These are phyloP conservation scores for Sphagnum tenellum DNA, from an alignment of 225 moss, liverwort and hornwort species.

Conservation along the genomic window DNA sequence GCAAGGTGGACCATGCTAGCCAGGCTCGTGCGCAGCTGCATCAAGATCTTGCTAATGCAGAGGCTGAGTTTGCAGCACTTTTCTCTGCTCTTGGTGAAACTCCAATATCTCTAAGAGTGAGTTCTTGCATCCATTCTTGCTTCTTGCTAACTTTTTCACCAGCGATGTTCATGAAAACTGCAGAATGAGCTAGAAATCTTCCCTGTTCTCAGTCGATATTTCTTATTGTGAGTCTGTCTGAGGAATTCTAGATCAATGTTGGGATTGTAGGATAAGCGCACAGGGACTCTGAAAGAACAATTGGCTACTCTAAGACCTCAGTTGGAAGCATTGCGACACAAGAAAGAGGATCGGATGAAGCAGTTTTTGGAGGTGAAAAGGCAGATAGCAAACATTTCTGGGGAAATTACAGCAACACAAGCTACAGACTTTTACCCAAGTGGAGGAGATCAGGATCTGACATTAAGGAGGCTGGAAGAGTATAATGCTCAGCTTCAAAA, in stretches of 20 bases:
- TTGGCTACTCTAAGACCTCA: constrained; percentile 45
- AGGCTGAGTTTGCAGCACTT: constrained; percentile 71
- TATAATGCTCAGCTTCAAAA: constrained; percentile 54
- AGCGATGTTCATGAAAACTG: no score
- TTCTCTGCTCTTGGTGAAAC: constrained; percentile 83
- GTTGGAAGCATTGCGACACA: constrained; percentile 44
- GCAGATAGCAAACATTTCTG: constrained; percentile 46
- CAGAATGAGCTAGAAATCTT: no score
- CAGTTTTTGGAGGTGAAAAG: constrained; percentile 49
- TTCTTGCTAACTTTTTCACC: no score
- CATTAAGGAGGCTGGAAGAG: constrained; percentile 46
- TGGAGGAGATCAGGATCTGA: constrained; percentile 29
- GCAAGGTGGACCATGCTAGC: constrained; percentile 85
- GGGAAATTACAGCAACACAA: constrained; percentile 38
- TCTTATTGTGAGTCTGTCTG: no score
- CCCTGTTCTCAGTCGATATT: no score
- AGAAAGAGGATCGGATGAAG: constrained; percentile 44
- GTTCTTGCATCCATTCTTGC: no score
- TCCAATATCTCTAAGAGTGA: no score
- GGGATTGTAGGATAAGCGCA: constrained; percentile 30
- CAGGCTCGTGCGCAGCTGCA: constrained; percentile 76
- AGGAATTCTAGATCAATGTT: neutral
- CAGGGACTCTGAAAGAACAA: constrained; percentile 47
- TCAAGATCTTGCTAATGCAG: constrained; percentile 70
- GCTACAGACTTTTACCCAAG: constrained; percentile 13